A percentile compares a stretch with the other conserved stretches of the same genome.
phyloP scores from a whole-genome alignment of 805 yeast genomes.

The Pichia eremophila region DNA sequence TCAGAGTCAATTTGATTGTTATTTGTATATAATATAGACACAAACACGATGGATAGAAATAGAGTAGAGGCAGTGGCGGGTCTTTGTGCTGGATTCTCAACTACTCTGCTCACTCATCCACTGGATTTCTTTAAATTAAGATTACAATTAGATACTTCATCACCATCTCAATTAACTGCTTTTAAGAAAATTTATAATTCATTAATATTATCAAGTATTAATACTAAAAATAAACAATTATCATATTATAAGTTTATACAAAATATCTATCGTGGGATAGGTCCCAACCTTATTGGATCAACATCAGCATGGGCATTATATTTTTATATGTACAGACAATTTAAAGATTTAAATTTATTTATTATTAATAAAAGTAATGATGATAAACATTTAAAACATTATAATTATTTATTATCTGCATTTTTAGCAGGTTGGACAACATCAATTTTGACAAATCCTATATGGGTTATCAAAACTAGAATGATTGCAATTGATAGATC shows the following conservation, averaged over 20 bases:
- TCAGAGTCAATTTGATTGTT: no score
- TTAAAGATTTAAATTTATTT: slow-evolving; percentile 30
- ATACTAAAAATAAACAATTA: neutral
- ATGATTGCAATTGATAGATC: slow-evolving; percentile 50
- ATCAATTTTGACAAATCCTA: slow-evolving; percentile 75
- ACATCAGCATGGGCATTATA: slow-evolving; percentile 85
- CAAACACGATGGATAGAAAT: neutral
- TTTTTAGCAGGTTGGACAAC: slow-evolving; percentile 69
- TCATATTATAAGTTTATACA: slow-evolving; percentile 9
- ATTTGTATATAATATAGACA: no score
- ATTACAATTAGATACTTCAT: slow-evolving; percentile 51
- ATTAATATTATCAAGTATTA: slow-evolving; percentile 10
- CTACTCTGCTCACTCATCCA: slow-evolving; percentile 83
- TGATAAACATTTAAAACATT: slow-evolving; percentile 27
- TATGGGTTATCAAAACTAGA: slow-evolving; percentile 93
- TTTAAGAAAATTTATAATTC: slow-evolving; percentile 17
- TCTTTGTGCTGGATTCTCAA: slow-evolving; percentile 65
- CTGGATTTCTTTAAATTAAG: slow-evolving; percentile 78
- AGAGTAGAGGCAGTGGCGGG: slow-evolving; percentile 42
- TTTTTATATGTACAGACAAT: slow-evolving; percentile 63
- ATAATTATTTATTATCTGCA: slow-evolving; percentile 45
- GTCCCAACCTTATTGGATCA: slow-evolving; percentile 76
- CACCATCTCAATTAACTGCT: slow-evolving; percentile 23
- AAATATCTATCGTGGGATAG: slow-evolving; percentile 62
- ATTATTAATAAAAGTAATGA: slow-evolving; percentile 4